Evolutionary conservation across 192 early-diverging fungal species (phyloP).

Genomic region (Lunasporangiospora selenospora): DNA sequence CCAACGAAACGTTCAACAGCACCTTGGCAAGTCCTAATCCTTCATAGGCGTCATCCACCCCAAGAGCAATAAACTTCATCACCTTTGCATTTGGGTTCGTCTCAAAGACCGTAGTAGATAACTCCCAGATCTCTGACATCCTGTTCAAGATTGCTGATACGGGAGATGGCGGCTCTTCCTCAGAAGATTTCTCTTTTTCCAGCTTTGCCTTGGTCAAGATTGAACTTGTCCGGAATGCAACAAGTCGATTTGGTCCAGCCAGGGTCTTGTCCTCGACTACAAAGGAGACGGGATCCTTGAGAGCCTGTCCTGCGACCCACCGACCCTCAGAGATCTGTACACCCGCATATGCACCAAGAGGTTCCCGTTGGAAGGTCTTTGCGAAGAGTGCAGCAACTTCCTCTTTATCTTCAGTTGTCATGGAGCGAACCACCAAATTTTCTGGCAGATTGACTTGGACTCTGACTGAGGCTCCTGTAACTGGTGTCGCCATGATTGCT

Average conservation of each 20-base stretch:
- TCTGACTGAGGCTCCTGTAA: too few relatives aligned
- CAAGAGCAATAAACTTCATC: constrained; percentile 48
- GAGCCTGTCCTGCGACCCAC: not conserved
- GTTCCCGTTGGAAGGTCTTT: constrained; percentile 34
- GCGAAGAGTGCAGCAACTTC: constrained; percentile 28
- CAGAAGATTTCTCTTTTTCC: not conserved
- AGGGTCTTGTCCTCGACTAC: constrained; percentile 33
- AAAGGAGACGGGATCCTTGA: constrained; percentile 38
- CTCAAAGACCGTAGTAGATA: constrained; percentile 17
- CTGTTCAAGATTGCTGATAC: constrained; percentile 19
- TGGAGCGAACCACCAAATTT: constrained; percentile 19
- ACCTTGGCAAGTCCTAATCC: constrained; percentile 36
- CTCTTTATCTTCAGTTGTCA: constrained; percentile 20
- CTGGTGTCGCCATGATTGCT: too few relatives aligned
- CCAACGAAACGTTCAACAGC: constrained; percentile 22
- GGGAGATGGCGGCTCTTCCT: not conserved
- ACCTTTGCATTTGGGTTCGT: constrained; percentile 24
- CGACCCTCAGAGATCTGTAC: constrained; percentile 1
- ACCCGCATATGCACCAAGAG: constrained; percentile 22
- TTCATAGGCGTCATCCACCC: constrained; percentile 19
- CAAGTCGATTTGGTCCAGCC: constrained; percentile 4
- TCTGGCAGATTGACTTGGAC: too few relatives aligned
- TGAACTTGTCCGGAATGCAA: constrained; percentile 38
- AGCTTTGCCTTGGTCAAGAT: constrained; percentile 4
- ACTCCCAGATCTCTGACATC: constrained; percentile 26